These are phyloP conservation scores for Trifolium subterraneum DNA, from an alignment of 306 rosid genomes.

Conservation along the genomic window DNA sequence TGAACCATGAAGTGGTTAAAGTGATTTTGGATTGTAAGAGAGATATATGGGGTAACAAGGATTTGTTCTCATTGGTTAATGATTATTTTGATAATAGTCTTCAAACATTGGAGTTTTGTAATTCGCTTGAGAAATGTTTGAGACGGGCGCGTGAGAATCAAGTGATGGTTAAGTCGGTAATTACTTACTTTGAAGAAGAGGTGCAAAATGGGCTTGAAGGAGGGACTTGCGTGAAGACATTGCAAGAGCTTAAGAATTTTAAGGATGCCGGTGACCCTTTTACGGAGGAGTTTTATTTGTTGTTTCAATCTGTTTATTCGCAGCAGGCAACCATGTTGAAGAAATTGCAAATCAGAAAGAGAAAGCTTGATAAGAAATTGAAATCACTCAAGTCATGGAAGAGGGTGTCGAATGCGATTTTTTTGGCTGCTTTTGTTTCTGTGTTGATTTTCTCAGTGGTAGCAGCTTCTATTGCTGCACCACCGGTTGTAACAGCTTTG, in stretches of 20 bases:
- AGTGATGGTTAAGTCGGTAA: constrained; percentile 62
- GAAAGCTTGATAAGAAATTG: constrained; percentile 74
- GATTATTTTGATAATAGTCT: constrained; percentile 72
- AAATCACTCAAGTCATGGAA: constrained; percentile 67
- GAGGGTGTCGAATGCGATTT: constrained; percentile 69
- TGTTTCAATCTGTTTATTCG: constrained; percentile 58
- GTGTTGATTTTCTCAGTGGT: constrained; percentile 80
- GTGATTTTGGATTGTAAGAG: constrained; percentile 59
- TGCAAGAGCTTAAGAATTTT: constrained; percentile 64
- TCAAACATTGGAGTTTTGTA: constrained; percentile 67
- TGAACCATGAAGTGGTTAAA: constrained; percentile 58
- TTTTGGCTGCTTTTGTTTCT: constrained; percentile 69
- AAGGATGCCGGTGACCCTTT: constrained; percentile 77
- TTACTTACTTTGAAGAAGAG: constrained; percentile 61
- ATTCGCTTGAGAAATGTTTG: constrained; percentile 65
- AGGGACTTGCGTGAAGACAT: constrained; percentile 54
- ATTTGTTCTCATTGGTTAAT: constrained; percentile 58
- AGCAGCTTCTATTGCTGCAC: constrained; percentile 79
- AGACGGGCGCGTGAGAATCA: constrained; percentile 57
- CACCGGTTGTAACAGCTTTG: constrained; percentile 72
- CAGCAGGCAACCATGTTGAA: constrained; percentile 60
- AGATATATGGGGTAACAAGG: constrained; percentile 63
- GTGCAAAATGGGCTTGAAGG: constrained; percentile 56
- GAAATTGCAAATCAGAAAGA: constrained; percentile 60
- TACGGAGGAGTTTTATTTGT: constrained; percentile 57